Evolutionary conservation across 257 asterid genomes (phyloP).

Genomic region (Coffea eugenioides): DNA sequence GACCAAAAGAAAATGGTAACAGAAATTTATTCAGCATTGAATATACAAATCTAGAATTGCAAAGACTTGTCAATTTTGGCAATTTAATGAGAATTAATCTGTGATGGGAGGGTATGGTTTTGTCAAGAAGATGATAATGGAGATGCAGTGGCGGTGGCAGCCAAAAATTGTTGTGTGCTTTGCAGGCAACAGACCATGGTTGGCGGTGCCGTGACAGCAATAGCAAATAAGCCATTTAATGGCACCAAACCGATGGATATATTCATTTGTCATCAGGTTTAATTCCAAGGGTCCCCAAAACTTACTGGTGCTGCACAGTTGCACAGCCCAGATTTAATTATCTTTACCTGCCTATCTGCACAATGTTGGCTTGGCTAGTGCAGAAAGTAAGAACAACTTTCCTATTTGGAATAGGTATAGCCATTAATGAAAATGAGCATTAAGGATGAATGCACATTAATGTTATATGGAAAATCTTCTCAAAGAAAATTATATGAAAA

Average conservation of each 20-base stretch:
- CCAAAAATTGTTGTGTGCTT: background rate
- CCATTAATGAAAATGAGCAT: background rate
- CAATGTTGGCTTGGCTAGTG: background rate
- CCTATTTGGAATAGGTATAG: background rate
- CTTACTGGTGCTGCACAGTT: background rate
- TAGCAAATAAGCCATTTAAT: background rate
- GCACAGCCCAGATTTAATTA: background rate
- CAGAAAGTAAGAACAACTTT: background rate
- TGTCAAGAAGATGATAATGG: constrained; percentile 7
- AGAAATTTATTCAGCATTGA: background rate
- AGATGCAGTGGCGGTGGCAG: background rate
- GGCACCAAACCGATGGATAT: background rate
- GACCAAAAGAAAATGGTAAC: background rate
- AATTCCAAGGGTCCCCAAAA: constrained; percentile 1
- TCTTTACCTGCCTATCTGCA: background rate
- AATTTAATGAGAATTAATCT: background rate
- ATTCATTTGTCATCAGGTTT: background rate
- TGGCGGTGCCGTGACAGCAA: background rate
- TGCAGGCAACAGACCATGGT: background rate
- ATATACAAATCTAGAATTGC: background rate
- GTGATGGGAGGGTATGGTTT: background rate
- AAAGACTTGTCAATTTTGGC: constrained; percentile 11
- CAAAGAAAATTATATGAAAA: background rate
- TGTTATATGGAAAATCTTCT: background rate
- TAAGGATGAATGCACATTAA: background rate